Conservation (phyloP, 768 basidiomycete species). For the Tremella fuciformis region DNA sequence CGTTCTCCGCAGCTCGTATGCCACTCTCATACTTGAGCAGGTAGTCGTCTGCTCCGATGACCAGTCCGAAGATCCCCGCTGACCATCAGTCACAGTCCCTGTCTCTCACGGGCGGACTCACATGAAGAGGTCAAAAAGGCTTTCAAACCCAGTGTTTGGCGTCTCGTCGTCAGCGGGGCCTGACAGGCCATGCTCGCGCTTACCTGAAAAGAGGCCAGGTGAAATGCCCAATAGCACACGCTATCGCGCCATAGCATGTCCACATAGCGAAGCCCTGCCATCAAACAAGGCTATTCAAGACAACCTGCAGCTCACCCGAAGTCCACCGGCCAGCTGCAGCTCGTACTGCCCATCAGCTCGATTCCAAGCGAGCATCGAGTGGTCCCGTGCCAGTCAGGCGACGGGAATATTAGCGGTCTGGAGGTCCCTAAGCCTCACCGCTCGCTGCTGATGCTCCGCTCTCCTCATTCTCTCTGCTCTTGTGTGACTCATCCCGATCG, state of each 20-base stretch:
- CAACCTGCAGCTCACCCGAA: slow-evolving; percentile 25
- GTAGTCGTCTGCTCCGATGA: slow-evolving; percentile 70
- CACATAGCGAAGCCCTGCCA: slow-evolving; percentile 42
- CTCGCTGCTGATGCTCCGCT: slow-evolving; percentile 44
- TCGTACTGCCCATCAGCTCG: slow-evolving; percentile 21
- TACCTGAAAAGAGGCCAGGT: slow-evolving; percentile 48
- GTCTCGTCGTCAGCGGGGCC: slow-evolving; percentile 54
- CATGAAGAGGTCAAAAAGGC: slow-evolving; percentile 71
- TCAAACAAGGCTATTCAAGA: not conserved
- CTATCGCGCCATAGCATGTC: slow-evolving; percentile 44
- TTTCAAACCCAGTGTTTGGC: slow-evolving; percentile 78
- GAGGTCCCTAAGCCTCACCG: slow-evolving; percentile 34
- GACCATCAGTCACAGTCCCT: slow-evolving; percentile 16
- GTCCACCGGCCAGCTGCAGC: slow-evolving; percentile 42
- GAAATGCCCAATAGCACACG: slow-evolving; percentile 39
- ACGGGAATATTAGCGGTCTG: too few relatives aligned
- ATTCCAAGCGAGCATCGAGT: not conserved
- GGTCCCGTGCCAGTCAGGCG: too few relatives aligned
- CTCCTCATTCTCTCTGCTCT: slow-evolving; percentile 17
- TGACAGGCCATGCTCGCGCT: not conserved
- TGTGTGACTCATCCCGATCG: not conserved
- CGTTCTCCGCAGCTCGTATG: slow-evolving; percentile 66
- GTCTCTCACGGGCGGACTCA: slow-evolving; percentile 43
- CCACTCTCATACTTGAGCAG: slow-evolving; percentile 67
- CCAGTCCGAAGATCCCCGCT: slow-evolving; percentile 67